phyloP scores from a whole-genome alignment of 2,329 filamentous ascomycete genomes.

The Paecilomyces fulvus region DNA sequence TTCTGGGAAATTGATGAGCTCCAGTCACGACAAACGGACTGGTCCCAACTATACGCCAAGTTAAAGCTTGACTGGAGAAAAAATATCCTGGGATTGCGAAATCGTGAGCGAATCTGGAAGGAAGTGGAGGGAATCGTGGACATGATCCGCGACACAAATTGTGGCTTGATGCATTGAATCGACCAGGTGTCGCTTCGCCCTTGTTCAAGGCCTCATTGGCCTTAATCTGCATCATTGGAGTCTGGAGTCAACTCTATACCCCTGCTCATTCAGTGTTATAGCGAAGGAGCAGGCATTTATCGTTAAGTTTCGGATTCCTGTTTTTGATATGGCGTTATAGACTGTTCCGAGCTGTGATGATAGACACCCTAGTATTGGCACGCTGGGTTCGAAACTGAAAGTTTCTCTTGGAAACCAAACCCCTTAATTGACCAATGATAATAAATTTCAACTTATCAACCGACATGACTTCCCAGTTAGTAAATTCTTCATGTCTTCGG shows the following conservation, averaged over 20 bases:
- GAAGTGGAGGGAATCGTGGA: not conserved
- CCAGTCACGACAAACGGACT: not conserved
- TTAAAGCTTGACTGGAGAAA: not conserved
- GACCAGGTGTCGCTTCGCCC: not conserved
- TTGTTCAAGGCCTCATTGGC: not conserved
- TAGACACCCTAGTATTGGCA: no score
- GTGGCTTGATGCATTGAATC: not conserved
- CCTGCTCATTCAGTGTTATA: not conserved
- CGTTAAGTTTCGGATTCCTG: no score
- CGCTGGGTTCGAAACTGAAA: no score
- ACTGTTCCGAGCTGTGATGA: no score
- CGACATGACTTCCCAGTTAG: no score
- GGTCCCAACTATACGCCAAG: not conserved
- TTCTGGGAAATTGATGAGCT: constrained; percentile 5
- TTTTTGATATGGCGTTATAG: no score
- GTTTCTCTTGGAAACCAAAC: no score
- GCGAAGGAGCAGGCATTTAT: not conserved
- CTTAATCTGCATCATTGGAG: not conserved
- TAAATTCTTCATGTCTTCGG: no score
- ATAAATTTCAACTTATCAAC: no score
- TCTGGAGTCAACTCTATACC: not conserved
- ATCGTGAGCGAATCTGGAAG: not conserved
- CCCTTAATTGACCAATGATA: no score
- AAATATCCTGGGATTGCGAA: not conserved
- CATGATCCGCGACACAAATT: not conserved